Evolutionary conservation across 768 basidiomycete species (phyloP).

Genomic region (Tylopilus plumbeoviolaceoides): DNA sequence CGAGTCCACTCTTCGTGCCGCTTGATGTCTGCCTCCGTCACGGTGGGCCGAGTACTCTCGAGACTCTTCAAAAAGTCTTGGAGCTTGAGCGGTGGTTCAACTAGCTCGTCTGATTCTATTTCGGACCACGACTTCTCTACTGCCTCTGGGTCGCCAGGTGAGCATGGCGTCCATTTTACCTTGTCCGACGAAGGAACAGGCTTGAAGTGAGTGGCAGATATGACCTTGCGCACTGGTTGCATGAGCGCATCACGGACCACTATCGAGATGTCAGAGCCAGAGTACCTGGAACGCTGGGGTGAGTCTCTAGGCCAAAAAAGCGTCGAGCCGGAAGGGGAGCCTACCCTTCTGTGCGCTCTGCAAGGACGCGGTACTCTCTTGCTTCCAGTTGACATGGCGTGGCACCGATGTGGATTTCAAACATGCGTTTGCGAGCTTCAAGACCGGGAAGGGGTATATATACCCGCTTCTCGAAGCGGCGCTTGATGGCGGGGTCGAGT

Average conservation of each 20-base stretch:
- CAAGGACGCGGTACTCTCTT: constrained; percentile 78
- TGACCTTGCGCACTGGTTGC: constrained; percentile 97
- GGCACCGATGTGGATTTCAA: constrained; percentile 90
- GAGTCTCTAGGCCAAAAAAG: neutral
- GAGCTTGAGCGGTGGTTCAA: constrained; percentile 80
- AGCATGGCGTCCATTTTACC: constrained; percentile 90
- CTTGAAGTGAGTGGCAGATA: constrained; percentile 95
- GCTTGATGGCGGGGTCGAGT: constrained; percentile 94
- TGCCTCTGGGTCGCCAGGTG: constrained; percentile 84
- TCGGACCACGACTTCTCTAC: constrained; percentile 89
- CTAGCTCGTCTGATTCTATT: constrained; percentile 79
- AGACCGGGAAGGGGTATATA: constrained; percentile 95
- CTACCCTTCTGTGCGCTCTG: constrained; percentile 82
- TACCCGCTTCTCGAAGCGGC: constrained; percentile 98
- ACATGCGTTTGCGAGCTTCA: constrained; percentile 92
- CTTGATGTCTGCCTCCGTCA: constrained; percentile 83
- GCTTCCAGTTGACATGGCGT: constrained; percentile 82
- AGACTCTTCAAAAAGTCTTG: constrained; percentile 82
- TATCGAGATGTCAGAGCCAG: constrained; percentile 93
- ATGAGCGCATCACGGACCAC: constrained; percentile 95
- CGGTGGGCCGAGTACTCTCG: constrained; percentile 78
- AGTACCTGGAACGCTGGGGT: constrained; percentile 49
- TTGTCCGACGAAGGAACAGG: constrained; percentile 28
- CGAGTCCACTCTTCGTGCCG: constrained; percentile 80
- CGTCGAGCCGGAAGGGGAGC: constrained; percentile 2